These are phyloP conservation scores for Syzygium grande DNA, from an alignment of 345 rosid species.

Conservation along the genomic window DNA sequence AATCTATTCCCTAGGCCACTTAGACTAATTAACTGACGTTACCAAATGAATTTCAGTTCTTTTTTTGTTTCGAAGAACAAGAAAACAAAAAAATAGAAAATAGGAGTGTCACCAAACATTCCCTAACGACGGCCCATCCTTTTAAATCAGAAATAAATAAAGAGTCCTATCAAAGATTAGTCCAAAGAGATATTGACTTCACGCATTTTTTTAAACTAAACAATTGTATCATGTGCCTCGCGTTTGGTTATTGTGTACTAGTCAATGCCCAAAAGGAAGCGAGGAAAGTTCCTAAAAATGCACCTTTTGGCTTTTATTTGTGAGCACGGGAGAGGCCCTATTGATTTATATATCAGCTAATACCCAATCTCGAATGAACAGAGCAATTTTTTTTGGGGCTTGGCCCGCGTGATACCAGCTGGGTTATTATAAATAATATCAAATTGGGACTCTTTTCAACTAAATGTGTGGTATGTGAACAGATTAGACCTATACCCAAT, in stretches of 20 bases:
- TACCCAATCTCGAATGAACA: too few relatives aligned
- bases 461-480: background rate
- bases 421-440: background rate
- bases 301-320: background rate
- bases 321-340: too few relatives aligned
- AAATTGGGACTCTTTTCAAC: background rate
- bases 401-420: background rate
- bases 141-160: background rate
- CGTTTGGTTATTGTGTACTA: background rate
- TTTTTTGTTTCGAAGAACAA: too few relatives aligned
- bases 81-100: too few relatives aligned
- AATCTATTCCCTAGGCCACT: too few relatives aligned
- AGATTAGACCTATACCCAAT: background rate
- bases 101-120: too few relatives aligned
- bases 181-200: background rate
- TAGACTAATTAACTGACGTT: too few relatives aligned
- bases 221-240: background rate
- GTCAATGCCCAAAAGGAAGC: background rate
- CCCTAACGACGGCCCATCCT: background rate
- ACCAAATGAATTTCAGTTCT: too few relatives aligned
- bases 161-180: background rate
- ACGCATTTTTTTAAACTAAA: background rate
- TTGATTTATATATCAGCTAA: too few relatives aligned
- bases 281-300: background rate
- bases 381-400: too few relatives aligned